A percentile compares a stretch with the other conserved stretches of the same genome.
These are phyloP conservation scores for Prunus armeniaca DNA, from an alignment of 306 rosid genomes.

Conservation along the genomic window DNA sequence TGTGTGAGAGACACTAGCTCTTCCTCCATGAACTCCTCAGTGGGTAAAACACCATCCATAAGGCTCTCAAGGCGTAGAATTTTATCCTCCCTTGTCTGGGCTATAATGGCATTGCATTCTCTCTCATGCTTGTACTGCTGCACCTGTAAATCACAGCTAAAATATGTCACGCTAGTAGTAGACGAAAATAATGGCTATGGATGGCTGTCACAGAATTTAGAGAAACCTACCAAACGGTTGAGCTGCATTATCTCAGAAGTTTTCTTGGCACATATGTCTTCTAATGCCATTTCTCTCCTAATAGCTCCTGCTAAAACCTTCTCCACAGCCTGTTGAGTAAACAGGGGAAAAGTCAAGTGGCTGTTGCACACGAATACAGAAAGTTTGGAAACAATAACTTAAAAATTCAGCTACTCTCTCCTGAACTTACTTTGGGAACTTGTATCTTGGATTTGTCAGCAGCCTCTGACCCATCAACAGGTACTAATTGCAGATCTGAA, in stretches of 20 bases:
- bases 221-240: conserved; percentile 77
- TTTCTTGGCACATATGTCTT: conserved; percentile 83
- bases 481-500: conserved; percentile 69
- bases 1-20: conserved; percentile 65
- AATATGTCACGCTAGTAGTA: conserved; percentile 31
- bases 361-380: conserved; percentile 8
- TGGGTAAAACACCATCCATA: conserved; percentile 88
- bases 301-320: conserved; percentile 95
- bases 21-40: conserved; percentile 85
- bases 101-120: conserved; percentile 81
- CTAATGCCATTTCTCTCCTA: conserved; percentile 98
- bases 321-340: conserved; percentile 61
- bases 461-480: conserved; percentile 58
- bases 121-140: conserved; percentile 91
- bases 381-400: conserved; percentile 10
- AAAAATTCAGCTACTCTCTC: conserved; percentile 29
- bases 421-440: conserved; percentile 71
- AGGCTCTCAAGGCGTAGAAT: conserved; percentile 90
- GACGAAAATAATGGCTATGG: conserved; percentile 13
- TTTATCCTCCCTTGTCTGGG: conserved; percentile 93
- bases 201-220: conserved; percentile 10
- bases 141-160: conserved; percentile 52
- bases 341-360: conserved; percentile 1
- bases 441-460: conserved; percentile 69
- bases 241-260: conserved; percentile 76